These are phyloP conservation scores for Talaromyces sp. DNA, from an alignment of 2,329 filamentous ascomycete genomes.

Conservation along the genomic window DNA sequence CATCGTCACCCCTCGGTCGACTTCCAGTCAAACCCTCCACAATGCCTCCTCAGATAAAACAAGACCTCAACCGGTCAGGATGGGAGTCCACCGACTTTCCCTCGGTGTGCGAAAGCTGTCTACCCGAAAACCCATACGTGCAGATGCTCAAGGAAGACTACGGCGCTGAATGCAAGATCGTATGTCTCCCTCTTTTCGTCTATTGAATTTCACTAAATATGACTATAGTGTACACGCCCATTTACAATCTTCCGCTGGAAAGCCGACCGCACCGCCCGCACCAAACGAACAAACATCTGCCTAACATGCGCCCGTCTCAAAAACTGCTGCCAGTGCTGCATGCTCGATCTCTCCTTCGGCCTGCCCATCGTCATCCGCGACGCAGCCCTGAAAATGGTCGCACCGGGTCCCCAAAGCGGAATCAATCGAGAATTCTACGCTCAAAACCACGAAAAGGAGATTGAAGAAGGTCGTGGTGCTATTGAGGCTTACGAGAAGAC, in stretches of 20 bases:
- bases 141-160: constrained; percentile 99
- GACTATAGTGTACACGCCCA: constrained; percentile 71
- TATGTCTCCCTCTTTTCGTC: constrained; percentile 25
- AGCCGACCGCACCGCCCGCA: constrained; percentile 82
- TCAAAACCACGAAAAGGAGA: constrained; percentile 92
- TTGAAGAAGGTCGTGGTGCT: constrained; percentile 83
- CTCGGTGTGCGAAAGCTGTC: constrained; percentile 72
- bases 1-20: not conserved
- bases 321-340: constrained; percentile 98
- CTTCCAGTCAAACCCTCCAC: not conserved
- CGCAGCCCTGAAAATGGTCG: constrained; percentile 96
- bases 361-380: constrained; percentile 92
- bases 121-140: constrained; percentile 95
- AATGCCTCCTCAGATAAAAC: constrained; percentile 92
- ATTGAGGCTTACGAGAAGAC: constrained; percentile 94
- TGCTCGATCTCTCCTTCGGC: constrained; percentile 95
- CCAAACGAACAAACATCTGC: constrained; percentile 93
- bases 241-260: constrained; percentile 97
- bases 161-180: constrained; percentile 77
- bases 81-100: constrained; percentile 73
- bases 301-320: constrained; percentile 95
- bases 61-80: constrained; percentile 89
- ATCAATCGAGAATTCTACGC: constrained; percentile 98
- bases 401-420: constrained; percentile 83
- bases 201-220: constrained; percentile 11